Evolutionary conservation across 805 yeast genomes (phyloP), one percentile per base, ranked within the genome.

Genomic region (Suhomyces sp.): DNA sequence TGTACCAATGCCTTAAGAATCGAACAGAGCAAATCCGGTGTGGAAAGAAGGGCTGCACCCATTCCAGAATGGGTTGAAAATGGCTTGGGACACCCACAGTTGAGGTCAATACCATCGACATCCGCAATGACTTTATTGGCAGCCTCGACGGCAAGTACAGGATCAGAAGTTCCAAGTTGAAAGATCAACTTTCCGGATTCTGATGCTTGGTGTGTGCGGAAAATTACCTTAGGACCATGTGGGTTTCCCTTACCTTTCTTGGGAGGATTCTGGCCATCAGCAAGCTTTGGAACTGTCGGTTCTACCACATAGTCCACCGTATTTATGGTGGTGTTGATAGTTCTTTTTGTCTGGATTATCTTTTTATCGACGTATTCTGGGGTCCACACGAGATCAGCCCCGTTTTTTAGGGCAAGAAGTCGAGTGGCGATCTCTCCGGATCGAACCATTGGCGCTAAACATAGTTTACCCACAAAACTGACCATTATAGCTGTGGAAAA

Each of bases 81-180:
- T 47, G 88, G 97, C 56, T 91, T 93, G 3, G 98, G 98, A 62
- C 98, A 93, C 4, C 98, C 98, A 19, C 96, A 88, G 58, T 93
- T 93, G 39, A 93, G 72, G 56, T 93, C 98, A 4, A 93, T 83
- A 6, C 95, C 98, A 44, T 79, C 88, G 3, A 93, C 98, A 58
- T 93, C 98, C 1, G 69, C 53, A 6, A 90, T 87, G 3, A 93
- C 85, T 27, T 81, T 70, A 35, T 74, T 63, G 0, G 95, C 97
- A 1, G 97, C 98, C 42, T 82, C 67, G 1, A 88, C 95, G 0
- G 98, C 98, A 14, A 88, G 60, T 0, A 78, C 82, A 0, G 98
- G 80, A 43, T 79, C 74, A 0, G 96, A 73, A 0, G 96, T 82
- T 11, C 98, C 98, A 66, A 93, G 70, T 61, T 93, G 98, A 53